Evolutionary conservation across 371 early-diverging fungal species (phyloP).

Genomic region (Phascolomyces articulosus): DNA sequence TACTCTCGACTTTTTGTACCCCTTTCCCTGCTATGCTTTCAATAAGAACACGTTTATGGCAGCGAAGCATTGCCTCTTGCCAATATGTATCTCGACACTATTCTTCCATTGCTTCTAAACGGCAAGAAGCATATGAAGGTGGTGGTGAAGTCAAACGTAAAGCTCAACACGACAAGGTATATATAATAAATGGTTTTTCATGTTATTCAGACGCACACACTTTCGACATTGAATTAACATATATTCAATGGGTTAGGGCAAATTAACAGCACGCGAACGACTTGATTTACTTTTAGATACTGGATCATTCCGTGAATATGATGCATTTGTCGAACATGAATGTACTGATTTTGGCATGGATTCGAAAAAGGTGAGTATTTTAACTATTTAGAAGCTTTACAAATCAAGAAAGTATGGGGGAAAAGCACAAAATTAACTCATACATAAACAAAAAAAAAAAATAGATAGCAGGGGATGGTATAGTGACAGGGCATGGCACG

Average conservation of each 20-base stretch:
- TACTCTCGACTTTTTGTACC: too few species aligned
- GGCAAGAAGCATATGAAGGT: constrained; percentile 76
- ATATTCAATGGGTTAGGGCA: constrained; percentile 64
- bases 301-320: constrained; percentile 91
- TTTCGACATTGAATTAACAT: too few species aligned
- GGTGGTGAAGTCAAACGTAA: constrained; percentile 86
- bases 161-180: constrained; percentile 89
- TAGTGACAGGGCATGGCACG: constrained; percentile 94
- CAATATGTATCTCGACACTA: constrained; percentile 4
- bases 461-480: constrained; percentile 91
- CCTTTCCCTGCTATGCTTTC: neutral
- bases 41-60: neutral
- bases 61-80: neutral
- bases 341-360: constrained; percentile 95
- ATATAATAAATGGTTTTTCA: neutral
- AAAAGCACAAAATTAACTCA: neutral
- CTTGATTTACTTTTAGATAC: constrained; percentile 85
- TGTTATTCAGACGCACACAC: neutral
- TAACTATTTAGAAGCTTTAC: neutral
- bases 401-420: neutral
- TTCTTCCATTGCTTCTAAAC: constrained; percentile 65
- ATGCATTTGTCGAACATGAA: constrained; percentile 94
- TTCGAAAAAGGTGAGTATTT: constrained; percentile 59
- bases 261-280: constrained; percentile 95
- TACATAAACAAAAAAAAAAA: too few species aligned